Evolutionary conservation across 805 yeast genomes (phyloP), one percentile per base, ranked within the genome.

Genomic region (Nakazawaea pomicola): DNA sequence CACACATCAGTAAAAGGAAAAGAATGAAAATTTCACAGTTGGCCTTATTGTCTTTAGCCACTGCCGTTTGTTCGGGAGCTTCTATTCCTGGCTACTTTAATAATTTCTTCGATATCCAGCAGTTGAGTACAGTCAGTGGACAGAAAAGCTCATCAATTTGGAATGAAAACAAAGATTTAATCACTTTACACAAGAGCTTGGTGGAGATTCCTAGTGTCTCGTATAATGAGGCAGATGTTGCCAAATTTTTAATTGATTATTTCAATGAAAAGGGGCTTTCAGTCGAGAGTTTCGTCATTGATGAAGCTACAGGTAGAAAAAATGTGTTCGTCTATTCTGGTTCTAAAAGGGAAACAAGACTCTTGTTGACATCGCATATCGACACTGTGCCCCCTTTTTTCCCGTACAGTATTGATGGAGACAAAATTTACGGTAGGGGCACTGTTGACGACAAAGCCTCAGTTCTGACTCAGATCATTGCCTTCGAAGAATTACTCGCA

Each of bases 301-400:
- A 58, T 16, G 57, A 50, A 11, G 55, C 44, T 7, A 45, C 54
- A 8, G 49, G 51, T 6, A 65, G 83, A 36, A 53, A 57, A 49
- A 77, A 80, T 51, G 62, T 81, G 28, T 81, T 73, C 50, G 85
- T 84, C 4, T 80, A 78, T 51, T 46, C 57, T 6, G 78, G 80
- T 1, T 43, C 49, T 1, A 52, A 53, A 15, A 64, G 77, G 44
- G 54, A 73, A 48, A 69, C 80, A 11, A 64, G 57, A 38, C 72
- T 78, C 3, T 51, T 79, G 29, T 50, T 81, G 17, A 77, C 85
- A 1, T 74, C 84, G 10, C 89, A 81, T 51, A 72, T 80, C 28
- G 89, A 81, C 51, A 81, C 88, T 0, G 89, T 81, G 9, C 88
- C 88, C 10, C 86, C 87, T 0, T 80, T 51, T 50, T 55, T 80